These are phyloP conservation scores for Solanum chiquidenum DNA, from an alignment of 257 asterid species.

Conservation along the genomic window DNA sequence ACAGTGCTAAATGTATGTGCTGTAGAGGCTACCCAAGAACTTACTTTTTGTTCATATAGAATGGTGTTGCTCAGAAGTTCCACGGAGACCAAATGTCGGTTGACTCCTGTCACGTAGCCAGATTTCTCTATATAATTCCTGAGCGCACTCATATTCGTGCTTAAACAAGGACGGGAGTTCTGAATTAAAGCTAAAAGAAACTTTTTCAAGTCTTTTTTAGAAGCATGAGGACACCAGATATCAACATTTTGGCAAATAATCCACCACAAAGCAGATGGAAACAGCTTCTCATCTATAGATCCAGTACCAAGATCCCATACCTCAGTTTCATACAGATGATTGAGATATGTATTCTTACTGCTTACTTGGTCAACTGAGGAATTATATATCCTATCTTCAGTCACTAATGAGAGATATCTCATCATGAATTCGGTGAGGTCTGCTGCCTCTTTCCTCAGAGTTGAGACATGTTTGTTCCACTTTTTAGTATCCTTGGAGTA, in stretches of 20 bases:
- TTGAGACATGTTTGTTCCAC: conserved; percentile 33
- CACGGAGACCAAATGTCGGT: conserved; percentile 43
- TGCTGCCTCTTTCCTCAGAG: conserved; percentile 57
- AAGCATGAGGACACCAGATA: conserved; percentile 72
- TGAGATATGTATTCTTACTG: conserved; percentile 13
- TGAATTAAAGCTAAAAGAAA: conserved; percentile 41
- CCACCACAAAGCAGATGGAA: conserved; percentile 53
- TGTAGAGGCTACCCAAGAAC: conserved; percentile 11
- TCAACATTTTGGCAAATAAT: conserved; percentile 56
- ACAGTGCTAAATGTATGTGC: not conserved
- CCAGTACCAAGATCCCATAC: conserved; percentile 38
- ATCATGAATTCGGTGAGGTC: conserved; percentile 45
- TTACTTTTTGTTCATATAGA: conserved; percentile 70
- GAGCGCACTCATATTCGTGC: conserved; percentile 9
- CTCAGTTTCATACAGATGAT: conserved; percentile 18
- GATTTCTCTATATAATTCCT: conserved; percentile 13
- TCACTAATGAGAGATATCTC: conserved; percentile 33
- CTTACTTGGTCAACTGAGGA: conserved; percentile 19
- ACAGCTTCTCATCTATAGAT: conserved; percentile 38
- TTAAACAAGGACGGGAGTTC: conserved; percentile 30
- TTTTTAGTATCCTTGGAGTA: conserved; percentile 36
- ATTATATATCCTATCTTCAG: conserved; percentile 20
- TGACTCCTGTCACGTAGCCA: conserved; percentile 27
- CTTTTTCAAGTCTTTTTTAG: conserved; percentile 56
- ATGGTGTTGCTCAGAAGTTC: conserved; percentile 54